Conservation (phyloP, 208 protist species). For the Trypanosoma rangeli region DNA sequence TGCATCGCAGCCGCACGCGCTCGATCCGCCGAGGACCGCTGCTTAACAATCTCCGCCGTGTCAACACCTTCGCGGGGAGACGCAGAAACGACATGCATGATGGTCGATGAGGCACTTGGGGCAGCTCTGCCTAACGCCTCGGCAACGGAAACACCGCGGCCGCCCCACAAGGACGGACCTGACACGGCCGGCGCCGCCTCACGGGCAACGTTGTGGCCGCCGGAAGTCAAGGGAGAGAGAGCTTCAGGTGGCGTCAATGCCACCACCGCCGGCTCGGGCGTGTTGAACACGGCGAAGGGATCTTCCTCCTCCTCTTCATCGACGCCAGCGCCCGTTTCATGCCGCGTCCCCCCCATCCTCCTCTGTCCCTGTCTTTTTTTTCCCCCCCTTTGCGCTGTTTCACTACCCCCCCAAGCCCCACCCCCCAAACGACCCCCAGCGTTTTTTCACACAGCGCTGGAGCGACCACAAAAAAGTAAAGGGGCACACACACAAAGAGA, state of each 20-base stretch:
- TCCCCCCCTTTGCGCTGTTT: constrained; percentile 6
- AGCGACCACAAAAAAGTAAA: too few species aligned
- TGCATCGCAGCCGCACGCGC: constrained; percentile 1
- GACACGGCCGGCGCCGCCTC: not conserved
- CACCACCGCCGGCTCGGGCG: not conserved
- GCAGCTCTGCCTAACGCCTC: constrained; percentile 10
- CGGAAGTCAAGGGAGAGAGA: not conserved
- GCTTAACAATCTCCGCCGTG: not conserved
- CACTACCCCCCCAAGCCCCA: too few species aligned
- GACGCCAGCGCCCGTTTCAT: not conserved
- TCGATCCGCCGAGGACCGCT: not conserved
- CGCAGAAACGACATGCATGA: constrained; percentile 27
- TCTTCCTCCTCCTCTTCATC: constrained; percentile 49
- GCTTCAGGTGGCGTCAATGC: constrained; percentile 21
- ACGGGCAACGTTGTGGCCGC: constrained; percentile 7
- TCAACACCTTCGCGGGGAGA: not conserved
- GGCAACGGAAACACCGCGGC: constrained; percentile 10
- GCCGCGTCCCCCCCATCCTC: constrained; percentile 1
- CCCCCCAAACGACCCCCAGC: too few species aligned
- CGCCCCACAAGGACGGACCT: not conserved
- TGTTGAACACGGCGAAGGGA: constrained; percentile 48
- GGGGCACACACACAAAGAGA: too few species aligned
- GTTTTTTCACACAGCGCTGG: too few species aligned
- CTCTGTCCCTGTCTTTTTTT: not conserved
- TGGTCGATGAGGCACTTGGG: constrained; percentile 9